phyloP scores from a whole-genome alignment of 306 rosid species.

The Rosa multiflora region DNA sequence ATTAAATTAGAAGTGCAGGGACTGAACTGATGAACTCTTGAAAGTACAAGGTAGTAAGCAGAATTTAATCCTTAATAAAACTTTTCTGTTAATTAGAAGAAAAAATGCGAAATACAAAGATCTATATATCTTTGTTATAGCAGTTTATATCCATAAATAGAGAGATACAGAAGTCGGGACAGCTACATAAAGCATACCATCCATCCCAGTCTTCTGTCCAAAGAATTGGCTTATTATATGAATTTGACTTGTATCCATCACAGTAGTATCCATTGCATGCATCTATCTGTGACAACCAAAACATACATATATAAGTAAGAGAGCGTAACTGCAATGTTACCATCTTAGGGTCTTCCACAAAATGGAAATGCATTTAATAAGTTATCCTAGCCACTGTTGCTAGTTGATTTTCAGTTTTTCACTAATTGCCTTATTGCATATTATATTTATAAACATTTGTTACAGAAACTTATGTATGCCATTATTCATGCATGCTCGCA shows the following conservation, averaged over 20 bases:
- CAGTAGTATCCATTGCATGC: constrained; percentile 96
- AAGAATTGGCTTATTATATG: constrained; percentile 61
- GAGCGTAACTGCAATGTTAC: not conserved
- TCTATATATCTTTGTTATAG: not conserved
- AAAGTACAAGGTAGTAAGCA: too few relatives aligned
- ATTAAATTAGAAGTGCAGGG: too few relatives aligned
- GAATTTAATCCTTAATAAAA: too few relatives aligned
- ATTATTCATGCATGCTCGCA: not conserved
- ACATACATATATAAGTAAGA: constrained; percentile 5
- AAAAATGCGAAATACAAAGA: not conserved
- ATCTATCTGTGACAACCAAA: constrained; percentile 59
- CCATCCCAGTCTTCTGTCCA: constrained; percentile 99
- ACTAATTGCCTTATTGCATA: not conserved
- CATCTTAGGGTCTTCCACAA: not conserved
- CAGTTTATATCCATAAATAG: too few relatives aligned
- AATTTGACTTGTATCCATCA: constrained; percentile 88
- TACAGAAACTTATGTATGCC: not conserved
- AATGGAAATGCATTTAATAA: not conserved
- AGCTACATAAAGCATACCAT: constrained; percentile 53
- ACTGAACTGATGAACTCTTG: too few relatives aligned
- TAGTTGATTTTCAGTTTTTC: constrained; percentile 10
- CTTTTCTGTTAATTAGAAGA: not conserved
- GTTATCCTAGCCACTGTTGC: constrained; percentile 18
- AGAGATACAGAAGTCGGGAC: not conserved
- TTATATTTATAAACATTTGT: not conserved